phyloP scores from a whole-genome alignment of 2,329 filamentous ascomycete genomes.

The Ophiostoma sp. region DNA sequence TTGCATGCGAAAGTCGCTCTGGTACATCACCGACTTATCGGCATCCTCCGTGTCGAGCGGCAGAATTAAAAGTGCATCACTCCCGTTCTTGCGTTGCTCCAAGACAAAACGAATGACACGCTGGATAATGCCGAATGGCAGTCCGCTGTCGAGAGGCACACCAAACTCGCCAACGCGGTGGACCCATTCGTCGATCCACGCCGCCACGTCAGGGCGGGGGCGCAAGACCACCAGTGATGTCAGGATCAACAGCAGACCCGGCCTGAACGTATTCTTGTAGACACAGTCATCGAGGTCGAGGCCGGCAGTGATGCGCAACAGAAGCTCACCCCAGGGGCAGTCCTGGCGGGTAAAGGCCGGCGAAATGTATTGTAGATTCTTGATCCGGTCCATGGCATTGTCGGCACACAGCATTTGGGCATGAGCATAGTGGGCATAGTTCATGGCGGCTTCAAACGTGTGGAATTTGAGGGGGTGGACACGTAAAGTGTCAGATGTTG shows the following conservation, averaged over 20 bases:
- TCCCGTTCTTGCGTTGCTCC: not conserved
- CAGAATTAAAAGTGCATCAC: not conserved
- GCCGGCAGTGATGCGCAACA: not conserved
- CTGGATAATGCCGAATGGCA: not conserved
- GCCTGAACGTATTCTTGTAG: not conserved
- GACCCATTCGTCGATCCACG: not conserved
- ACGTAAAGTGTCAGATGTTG: not conserved
- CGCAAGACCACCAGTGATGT: not conserved
- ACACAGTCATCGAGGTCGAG: not conserved
- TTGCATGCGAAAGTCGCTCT: not conserved
- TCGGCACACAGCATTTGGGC: not conserved
- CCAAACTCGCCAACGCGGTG: not conserved
- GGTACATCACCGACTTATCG: not conserved
- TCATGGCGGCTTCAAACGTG: not conserved
- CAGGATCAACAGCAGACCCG: not conserved
- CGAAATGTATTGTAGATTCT: not conserved
- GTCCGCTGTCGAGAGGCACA: not conserved
- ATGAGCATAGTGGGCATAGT: not conserved
- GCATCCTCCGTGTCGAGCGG: not conserved
- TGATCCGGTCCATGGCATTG: not conserved
- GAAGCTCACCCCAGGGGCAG: not conserved
- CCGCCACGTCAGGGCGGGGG: not conserved
- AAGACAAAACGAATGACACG: not conserved
- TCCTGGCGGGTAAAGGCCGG: not conserved
- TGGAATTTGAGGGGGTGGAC: not conserved